phyloP scores from a whole-genome alignment of 2,329 filamentous ascomycete species.

The Colletotrichum ledebouriae region DNA sequence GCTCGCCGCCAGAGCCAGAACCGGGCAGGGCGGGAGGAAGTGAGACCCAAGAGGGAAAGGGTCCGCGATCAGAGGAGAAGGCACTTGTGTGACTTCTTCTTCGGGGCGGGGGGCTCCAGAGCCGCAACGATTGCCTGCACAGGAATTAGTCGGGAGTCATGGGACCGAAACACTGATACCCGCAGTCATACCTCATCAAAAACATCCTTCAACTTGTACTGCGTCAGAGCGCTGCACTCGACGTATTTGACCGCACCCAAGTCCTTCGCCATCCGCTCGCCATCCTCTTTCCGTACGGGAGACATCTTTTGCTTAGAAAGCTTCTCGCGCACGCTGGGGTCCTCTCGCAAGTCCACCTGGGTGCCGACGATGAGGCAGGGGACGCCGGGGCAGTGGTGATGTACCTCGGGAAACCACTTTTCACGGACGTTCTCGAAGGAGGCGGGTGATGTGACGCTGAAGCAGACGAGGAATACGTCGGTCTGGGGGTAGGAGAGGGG shows the following conservation, averaged over 20 bases:
- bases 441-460: slow-evolving; percentile 96
- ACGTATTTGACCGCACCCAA: slow-evolving; percentile 99
- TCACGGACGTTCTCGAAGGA: slow-evolving; percentile 99
- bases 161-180: slow-evolving; percentile 14
- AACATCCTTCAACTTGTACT: slow-evolving; percentile 98
- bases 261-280: slow-evolving; percentile 96
- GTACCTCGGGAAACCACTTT: slow-evolving; percentile 99
- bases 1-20: slow-evolving; percentile 37
- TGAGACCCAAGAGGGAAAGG: slow-evolving; percentile 24
- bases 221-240: slow-evolving; percentile 96
- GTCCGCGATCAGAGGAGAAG: slow-evolving; percentile 68
- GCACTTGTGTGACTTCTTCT: slow-evolving; percentile 81
- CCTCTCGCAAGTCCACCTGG: slow-evolving; percentile 95
- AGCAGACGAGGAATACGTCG: slow-evolving; percentile 98
- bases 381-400: slow-evolving; percentile 97
- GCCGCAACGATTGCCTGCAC: slow-evolving; percentile 92
- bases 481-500: slow-evolving; percentile 98
- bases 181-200: slow-evolving; percentile 88
- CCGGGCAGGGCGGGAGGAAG: slow-evolving; percentile 36
- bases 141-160: slow-evolving; percentile 37
- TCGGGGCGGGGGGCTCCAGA: slow-evolving; percentile 86
- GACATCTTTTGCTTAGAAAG: slow-evolving; percentile 96
- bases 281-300: slow-evolving; percentile 91
- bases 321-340: slow-evolving; percentile 89
- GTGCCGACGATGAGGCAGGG: slow-evolving; percentile 98